Evolutionary conservation across 2,329 filamentous ascomycete genomes (phyloP).

Genomic region (Hymenoscyphus occultus): DNA sequence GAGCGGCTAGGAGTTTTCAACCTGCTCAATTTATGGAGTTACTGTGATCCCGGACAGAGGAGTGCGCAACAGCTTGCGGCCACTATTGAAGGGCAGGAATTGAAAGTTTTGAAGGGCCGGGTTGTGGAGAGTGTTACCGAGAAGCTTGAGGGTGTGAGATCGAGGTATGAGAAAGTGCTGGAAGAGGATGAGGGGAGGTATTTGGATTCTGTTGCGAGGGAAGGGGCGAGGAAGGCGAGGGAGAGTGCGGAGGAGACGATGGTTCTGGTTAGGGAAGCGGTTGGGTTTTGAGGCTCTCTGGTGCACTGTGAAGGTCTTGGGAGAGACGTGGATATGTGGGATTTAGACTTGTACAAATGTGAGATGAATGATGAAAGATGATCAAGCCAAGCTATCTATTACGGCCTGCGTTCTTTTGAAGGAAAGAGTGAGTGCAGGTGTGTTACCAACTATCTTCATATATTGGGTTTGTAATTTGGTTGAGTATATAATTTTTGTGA

Average conservation of each 20-base stretch:
- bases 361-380: background rate
- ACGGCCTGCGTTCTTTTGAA: too few relatives aligned
- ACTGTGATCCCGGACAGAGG: slow-evolving; percentile 53
- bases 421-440: too few relatives aligned
- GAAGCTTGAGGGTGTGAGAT: slow-evolving; percentile 53
- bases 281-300: slow-evolving; percentile 37
- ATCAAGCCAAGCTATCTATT: too few relatives aligned
- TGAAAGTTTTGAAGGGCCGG: slow-evolving; percentile 61
- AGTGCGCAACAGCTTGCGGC: slow-evolving; percentile 43
- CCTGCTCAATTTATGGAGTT: slow-evolving; percentile 74
- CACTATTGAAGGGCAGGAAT: slow-evolving; percentile 41
- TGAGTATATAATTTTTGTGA: too few relatives aligned
- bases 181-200: slow-evolving; percentile 46
- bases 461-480: too few relatives aligned
- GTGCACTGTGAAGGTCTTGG: background rate
- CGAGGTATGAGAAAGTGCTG: slow-evolving; percentile 54
- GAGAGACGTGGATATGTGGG: background rate
- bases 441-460: too few relatives aligned
- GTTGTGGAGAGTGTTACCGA: slow-evolving; percentile 57
- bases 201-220: slow-evolving; percentile 54
- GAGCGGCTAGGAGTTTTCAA: slow-evolving; percentile 82
- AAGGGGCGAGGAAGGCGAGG: slow-evolving; percentile 60
- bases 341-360: background rate
- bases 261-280: slow-evolving; percentile 41
- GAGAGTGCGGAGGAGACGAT: slow-evolving; percentile 55